A percentile compares a stretch with the other conserved stretches of the same genome.
Evolutionary conservation across 2,329 filamentous ascomycete genomes (phyloP).

Genomic region (Metarhizium guizhouense): DNA sequence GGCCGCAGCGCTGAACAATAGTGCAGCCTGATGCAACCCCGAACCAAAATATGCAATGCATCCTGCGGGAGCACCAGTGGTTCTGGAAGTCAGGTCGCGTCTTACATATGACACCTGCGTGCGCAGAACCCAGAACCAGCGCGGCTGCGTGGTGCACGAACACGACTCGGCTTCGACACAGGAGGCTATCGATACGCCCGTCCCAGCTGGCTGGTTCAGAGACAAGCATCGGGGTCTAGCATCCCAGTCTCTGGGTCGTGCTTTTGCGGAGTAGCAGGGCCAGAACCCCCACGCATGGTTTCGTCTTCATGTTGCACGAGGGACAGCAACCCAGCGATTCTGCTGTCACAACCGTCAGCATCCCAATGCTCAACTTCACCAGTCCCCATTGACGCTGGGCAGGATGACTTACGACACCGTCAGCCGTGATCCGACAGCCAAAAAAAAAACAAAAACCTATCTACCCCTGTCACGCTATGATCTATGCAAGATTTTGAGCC

Average conservation of each 20-base stretch:
- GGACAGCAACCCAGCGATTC: no score
- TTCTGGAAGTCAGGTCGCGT: no score
- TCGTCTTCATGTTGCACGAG: no score
- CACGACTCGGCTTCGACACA: background rate
- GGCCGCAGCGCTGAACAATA: no score
- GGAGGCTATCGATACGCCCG: background rate
- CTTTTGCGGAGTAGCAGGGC: background rate
- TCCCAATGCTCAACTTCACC: no score
- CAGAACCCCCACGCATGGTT: no score
- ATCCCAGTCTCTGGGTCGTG: background rate
- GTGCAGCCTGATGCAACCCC: no score
- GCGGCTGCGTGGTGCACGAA: background rate
- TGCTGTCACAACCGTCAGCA: no score
- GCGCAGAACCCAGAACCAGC: background rate
- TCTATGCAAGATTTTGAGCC: no score
- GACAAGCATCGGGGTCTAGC: background rate
- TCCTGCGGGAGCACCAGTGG: background rate
- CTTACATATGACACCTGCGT: no score
- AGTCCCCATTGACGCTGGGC: background rate
- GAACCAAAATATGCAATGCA: background rate
- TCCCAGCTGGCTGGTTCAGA: background rate
- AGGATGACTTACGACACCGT: background rate
- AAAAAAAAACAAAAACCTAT: no score
- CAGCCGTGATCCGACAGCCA: background rate
- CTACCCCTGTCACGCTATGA: no score